Base-by-base conservation (phyloP, 306 rosid species). In the Prunus mume region DNA sequence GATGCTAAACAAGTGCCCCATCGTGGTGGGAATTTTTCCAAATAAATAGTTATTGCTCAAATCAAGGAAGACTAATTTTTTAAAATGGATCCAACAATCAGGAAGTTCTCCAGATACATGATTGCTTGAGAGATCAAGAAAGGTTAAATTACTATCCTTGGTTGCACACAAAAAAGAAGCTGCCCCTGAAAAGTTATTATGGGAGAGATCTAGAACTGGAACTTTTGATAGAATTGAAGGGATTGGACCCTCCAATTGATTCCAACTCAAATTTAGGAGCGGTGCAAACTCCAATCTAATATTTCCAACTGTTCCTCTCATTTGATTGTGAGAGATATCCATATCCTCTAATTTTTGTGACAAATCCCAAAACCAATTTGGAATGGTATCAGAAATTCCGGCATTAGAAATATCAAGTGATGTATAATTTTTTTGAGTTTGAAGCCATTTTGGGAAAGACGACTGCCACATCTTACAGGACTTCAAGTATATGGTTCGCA, bases 21-120 rank as follows among this genome's bases (percentile, higher is more conserved):
- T 0, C 0, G 81, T 52, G 0, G 15, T 2, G 1, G 85, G 85
- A 22, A 81, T 24, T 2, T 66, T 24, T 1, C 81, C 85, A 8
- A 7, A 3, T 15, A 77, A 19, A 14, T 11, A 22, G 41, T 78
- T 72, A 15, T 64, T 11, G 9, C 56, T 49, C 68, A 72, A 63
- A 13, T 12, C 28, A 7, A 78, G 58, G 22, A 51, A 3, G 9
- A 0, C 19, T 24, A 78, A 15, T 0, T 12, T 0, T 18, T 0
- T 5, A 3, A 4, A 7, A 3, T 41, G 51, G 8, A 27, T 20
- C 65, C 69, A 72, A 15, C 77, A 71, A 41, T 64, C 38, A 0
- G 75, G 79, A 46, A 79, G 55, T 46, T 67, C 27, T 10, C 68
- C 83, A 0, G 32, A 55, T 2, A 79, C 10, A 8, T 56, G n/a